Conservation (phyloP, 2,329 filamentous ascomycete species). For the Endocalyx cinctus region DNA sequence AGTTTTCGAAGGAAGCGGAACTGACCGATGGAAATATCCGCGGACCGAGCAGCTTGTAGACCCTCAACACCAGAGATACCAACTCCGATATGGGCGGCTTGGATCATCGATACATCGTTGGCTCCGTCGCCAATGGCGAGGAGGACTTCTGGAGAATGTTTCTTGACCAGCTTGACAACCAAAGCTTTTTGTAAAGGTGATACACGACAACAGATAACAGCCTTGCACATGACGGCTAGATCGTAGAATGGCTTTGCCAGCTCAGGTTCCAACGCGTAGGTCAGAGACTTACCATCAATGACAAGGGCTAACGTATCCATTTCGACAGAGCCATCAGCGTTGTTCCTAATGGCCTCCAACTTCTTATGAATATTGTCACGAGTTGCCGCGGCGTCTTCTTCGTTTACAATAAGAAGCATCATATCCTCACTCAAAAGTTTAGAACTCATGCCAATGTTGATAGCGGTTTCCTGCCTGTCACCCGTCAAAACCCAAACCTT, state of each 20-base stretch:
- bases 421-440: slow-evolving; percentile 98
- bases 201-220: slow-evolving; percentile 97
- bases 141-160: slow-evolving; percentile 82
- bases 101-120: slow-evolving; percentile 99
- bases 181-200: slow-evolving; percentile 95
- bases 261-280: slow-evolving; percentile 87
- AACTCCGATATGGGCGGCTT: slow-evolving; percentile 95
- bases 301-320: slow-evolving; percentile 84
- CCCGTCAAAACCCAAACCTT: slow-evolving; percentile 98
- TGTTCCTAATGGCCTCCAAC: slow-evolving; percentile 80
- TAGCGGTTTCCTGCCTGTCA: slow-evolving; percentile 96
- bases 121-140: slow-evolving; percentile 96
- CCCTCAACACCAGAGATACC: slow-evolving; percentile 97
- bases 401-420: slow-evolving; percentile 95
- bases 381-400: slow-evolving; percentile 74
- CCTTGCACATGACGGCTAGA: slow-evolving; percentile 91
- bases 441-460: slow-evolving; percentile 99
- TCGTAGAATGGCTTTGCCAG: slow-evolving; percentile 92
- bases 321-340: slow-evolving; percentile 71
- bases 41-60: slow-evolving; percentile 90
- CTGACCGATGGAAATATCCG: slow-evolving; percentile 92
- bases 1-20: slow-evolving; percentile 94
- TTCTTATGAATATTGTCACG: slow-evolving; percentile 91
- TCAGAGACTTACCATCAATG: slow-evolving; percentile 94
- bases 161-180: slow-evolving; percentile 97